Evolutionary conservation across 352 stramenopile species (phyloP), one percentile per base, ranked within the genome.

Genomic region (Aphanomyces astaci): DNA sequence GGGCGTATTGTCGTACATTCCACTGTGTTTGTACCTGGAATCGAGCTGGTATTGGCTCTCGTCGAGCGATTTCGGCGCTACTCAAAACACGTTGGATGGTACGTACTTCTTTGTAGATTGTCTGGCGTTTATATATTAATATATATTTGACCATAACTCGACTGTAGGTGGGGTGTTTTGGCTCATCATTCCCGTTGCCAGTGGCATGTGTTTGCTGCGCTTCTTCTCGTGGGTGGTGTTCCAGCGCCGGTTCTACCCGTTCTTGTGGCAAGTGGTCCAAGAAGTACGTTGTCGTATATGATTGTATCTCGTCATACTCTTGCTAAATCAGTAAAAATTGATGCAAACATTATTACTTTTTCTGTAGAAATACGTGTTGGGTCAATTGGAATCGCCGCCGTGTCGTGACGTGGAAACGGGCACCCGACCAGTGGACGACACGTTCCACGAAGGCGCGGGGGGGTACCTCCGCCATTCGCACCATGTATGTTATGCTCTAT

Each of bases 251-350:
- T 94, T 94, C 62, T 90, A 87, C 66, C 83, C 85, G 2, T 52
- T 76, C 45, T 73, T 84, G 65, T 94, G 83, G 83, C 85, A 94
- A 71, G 83, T 94, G 71, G 81, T 94, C 2, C 85, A 94, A 64
- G 60, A 76, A 81, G 45, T 91, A 84, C 59, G 79, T 87, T 49
- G 72, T 90, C 11, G 46, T 30, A 11, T 13, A 24, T 15, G 49
- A 19, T 28, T 9, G 24, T 57, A 19, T 9, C 19, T 19, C 49
- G 17, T 59, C 51, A 59, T 32, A n/a, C n/a, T n/a, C n/a, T n/a
- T n/a, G n/a, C n/a, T n/a, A n/a, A n/a, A n/a, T n/a, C n/a, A n/a
- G n/a, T n/a, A n/a, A n/a, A n/a, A n/a, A n/a, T n/a, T n/a, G n/a
- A n/a, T n/a, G n/a, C n/a, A n/a, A n/a, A 2, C 5, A 46, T 46